Evolutionary conservation across 1,284 basidiomycete species (phyloP), one percentile per base, ranked within the genome.

Genomic region (Cryptococcus depauperatus): DNA sequence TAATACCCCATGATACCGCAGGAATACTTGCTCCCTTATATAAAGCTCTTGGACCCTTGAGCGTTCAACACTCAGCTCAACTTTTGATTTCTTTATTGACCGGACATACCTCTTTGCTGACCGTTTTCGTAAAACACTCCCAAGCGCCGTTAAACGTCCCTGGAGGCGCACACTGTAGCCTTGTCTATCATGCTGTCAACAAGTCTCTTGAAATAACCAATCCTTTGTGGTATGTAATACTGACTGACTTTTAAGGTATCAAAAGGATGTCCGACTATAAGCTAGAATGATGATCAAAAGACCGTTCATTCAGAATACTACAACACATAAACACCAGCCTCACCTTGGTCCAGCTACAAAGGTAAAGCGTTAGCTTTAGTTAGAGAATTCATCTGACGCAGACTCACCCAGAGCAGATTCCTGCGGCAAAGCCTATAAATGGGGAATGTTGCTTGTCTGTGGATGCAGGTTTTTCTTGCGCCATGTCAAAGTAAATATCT

Each of bases 1-100:
- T 71, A 18, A 70, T 63, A 7, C 64, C 63, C 70, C 70, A 72
- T 30, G 66, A 64, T 23, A 72, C 47, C 13, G 70, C 70, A 0
- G 70, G 70, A 11, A 68, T 59, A 14, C 64, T 64, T 4, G 70
- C 69, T 29, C 70, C 70, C 47, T 70, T 70, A 48, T 72, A 72
- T 39, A 72, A 47, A 11, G 69, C 69, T 33, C 57, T 26, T 3
- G 64, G 57, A 6, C 69, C 69, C 58, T 66, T 21, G 18, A n/a
- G n/a, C 29, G 16, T 30, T 13, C 16, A 14, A 13, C 1, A 6
- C 14, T 41, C 21, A 29, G 34, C 42, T 27, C 28, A 13, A 19
- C 28, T 28, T 28, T 27, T 27, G 26, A 16, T 18, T 16, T 14
- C 32, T 18, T 4, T 34, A 28, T 21, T 7, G 18, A 14, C 22